A percentile compares a stretch with the other conserved stretches of the same genome.
phyloP scores from a whole-genome alignment of 2,329 filamentous ascomycete species.

The Xylaria arbuscula region DNA sequence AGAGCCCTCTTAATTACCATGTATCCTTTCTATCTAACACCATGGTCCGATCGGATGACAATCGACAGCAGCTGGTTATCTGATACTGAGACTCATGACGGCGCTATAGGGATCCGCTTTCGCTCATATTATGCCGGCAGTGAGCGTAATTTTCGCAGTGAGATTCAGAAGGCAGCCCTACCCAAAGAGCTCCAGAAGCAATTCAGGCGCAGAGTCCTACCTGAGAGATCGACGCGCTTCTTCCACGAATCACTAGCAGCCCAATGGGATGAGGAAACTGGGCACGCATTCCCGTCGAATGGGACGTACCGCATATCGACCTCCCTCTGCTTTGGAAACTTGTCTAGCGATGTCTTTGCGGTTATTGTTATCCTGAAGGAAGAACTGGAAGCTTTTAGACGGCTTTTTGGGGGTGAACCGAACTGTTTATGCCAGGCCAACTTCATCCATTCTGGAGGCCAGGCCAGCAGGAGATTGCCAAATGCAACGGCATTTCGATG shows the following conservation, averaged over 20 bases:
- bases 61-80: constrained; percentile 46
- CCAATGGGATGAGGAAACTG: constrained; percentile 48
- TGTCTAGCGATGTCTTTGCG: constrained; percentile 5
- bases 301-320: constrained; percentile 45
- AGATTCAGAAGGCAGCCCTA: constrained; percentile 33
- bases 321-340: constrained; percentile 42
- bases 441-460: constrained; percentile 45
- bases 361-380: constrained; percentile 41
- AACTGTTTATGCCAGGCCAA: constrained; percentile 40
- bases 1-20: constrained; percentile 39
- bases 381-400: constrained; percentile 34
- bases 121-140: constrained; percentile 39
- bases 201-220: constrained; percentile 40
- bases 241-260: constrained; percentile 47
- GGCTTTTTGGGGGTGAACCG: constrained; percentile 25
- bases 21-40: constrained; percentile 43
- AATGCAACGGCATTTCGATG: constrained; percentile 49
- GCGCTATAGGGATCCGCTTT: constrained; percentile 32
- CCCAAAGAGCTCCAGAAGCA: constrained; percentile 35
- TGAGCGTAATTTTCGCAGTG: constrained; percentile 29
- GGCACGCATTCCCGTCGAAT: constrained; percentile 42
- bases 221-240: constrained; percentile 42
- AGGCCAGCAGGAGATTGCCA: not conserved
- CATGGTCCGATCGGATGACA: constrained; percentile 47
- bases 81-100: constrained; percentile 13